A percentile compares a stretch with the other conserved stretches of the same genome.
phyloP scores from a whole-genome alignment of 1,139 yeast species.

The Magnusiomyces suaveolens region DNA sequence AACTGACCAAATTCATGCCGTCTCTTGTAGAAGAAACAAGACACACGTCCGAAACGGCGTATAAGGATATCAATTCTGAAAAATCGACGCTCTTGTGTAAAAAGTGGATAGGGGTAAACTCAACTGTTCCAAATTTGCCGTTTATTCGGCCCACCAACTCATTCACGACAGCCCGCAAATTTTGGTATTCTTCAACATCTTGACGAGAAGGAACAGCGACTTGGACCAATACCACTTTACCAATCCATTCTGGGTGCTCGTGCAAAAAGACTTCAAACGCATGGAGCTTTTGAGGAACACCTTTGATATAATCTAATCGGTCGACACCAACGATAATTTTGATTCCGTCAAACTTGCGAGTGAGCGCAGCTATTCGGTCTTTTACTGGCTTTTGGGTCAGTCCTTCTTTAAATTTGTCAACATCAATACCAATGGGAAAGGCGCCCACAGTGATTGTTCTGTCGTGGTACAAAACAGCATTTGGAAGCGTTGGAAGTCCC shows the following conservation, averaged over 20 bases:
- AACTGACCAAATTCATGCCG: conserved; percentile 95
- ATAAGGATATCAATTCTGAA: conserved; percentile 81
- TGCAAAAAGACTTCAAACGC: conserved; percentile 87
- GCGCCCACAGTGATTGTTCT: conserved; percentile 84
- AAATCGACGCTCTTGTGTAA: conserved; percentile 88
- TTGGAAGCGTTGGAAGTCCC: conserved; percentile 76
- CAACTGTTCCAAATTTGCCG: conserved; percentile 93
- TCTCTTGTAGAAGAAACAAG: conserved; percentile 90
- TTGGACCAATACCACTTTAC: conserved; percentile 90
- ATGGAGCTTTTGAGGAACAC: conserved; percentile 93
- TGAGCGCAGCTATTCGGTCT: conserved; percentile 53
- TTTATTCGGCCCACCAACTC: conserved; percentile 95
- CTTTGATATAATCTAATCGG: conserved; percentile 89
- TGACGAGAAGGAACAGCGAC: conserved; percentile 98
- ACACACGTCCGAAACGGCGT: conserved; percentile 81
- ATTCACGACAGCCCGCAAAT: conserved; percentile 84
- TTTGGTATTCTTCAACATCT: conserved; percentile 96
- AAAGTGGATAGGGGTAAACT: conserved; percentile 94
- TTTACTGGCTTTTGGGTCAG: conserved; percentile 54
- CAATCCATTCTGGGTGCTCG: conserved; percentile 97
- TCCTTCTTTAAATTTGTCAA: conserved; percentile 80
- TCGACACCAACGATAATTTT: conserved; percentile 94
- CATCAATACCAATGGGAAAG: conserved; percentile 97
- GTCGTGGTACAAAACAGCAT: conserved; percentile 74
- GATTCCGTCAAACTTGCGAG: conserved; percentile 53